Conservation (phyloP, 1,284 basidiomycete species). For the Phlebopus sp. region DNA sequence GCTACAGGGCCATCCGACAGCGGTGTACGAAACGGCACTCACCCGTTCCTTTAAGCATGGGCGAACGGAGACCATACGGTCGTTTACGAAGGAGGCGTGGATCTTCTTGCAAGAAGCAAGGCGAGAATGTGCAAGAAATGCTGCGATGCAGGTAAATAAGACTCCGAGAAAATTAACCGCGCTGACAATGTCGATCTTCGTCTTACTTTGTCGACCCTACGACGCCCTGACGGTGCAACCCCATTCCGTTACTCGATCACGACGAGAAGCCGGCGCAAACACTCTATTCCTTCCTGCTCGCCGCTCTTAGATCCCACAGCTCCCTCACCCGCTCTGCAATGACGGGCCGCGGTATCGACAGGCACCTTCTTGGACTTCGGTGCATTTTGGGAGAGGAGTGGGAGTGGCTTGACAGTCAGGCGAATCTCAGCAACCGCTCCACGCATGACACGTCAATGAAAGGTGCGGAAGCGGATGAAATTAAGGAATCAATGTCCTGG, state of each 20-base stretch:
- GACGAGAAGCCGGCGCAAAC: conserved; percentile 14
- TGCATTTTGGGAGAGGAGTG: conserved; percentile 53
- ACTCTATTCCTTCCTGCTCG: conserved; percentile 41
- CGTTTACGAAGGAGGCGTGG: conserved; percentile 74
- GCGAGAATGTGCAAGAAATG: conserved; percentile 4
- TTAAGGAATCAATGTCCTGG: conserved; percentile 8
- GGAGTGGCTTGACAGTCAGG: conserved; percentile 27
- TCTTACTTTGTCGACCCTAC: neutral
- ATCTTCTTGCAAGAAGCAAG: conserved; percentile 51
- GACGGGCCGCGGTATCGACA: conserved; percentile 85
- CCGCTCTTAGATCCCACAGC: conserved; percentile 75
- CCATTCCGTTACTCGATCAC: neutral
- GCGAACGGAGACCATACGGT: conserved; percentile 90
- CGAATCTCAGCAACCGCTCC: neutral
- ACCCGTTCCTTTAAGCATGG: conserved; percentile 91
- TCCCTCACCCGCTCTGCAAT: conserved; percentile 77
- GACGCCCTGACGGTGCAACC: neutral
- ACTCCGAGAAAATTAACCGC: neutral
- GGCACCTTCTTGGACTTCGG: conserved; percentile 87
- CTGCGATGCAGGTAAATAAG: conserved; percentile 15
- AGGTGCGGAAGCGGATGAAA: neutral
- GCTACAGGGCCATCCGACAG: conserved; percentile 75
- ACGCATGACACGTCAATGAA: neutral
- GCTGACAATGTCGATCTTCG: neutral
- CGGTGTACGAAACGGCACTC: conserved; percentile 94